Evolutionary conservation across 164 flowering plant genomes (phyloP), one percentile per base, ranked within the genome.

Genomic region (Chloranthus sessilifolius): DNA sequence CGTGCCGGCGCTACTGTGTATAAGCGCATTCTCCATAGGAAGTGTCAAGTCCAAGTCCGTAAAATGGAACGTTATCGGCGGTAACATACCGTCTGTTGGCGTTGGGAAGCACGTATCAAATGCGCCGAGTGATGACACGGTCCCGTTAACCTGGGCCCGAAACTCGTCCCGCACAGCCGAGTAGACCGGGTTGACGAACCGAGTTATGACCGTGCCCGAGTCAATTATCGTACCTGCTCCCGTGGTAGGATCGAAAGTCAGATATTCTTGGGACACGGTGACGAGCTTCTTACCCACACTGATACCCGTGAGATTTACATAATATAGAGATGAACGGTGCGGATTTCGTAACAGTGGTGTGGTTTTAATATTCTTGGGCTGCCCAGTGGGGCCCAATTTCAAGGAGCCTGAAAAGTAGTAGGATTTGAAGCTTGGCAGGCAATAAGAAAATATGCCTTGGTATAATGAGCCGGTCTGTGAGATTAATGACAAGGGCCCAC

Each of bases 381-480:
- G 98, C 19, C 91, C 83, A 36, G 26, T 14, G 0, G 80, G 82
- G 0, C 98, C 98, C 53, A 92, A 85, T 41, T 65, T 77, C 21
- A 92, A 68, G 9, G 96, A 85, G n/a, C 96, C 94, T 24, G 98
- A 85, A 55, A 91, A 91, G 74, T 75, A 80, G 73, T 73, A 79
- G 35, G 95, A 85, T 26, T 65, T 83, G 78, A 80, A 83, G 44
- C 91, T 85, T 1, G 96, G 96, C 1, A 92, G 43, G 50, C 98
- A 92, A 49, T 92, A 92, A 1, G 96, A 92, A 74, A 92, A 92
- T 1, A 75, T 65, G 2, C 88, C 81, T 1, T 80, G 67, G 65
- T 81, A 91, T 16, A 73, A 73, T 5, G 84, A 46, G 43, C 72
- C 72, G 23, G 88, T 61, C 61, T 92, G 98, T 0, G 96, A 74